Percentiles rank a stretch among this genome's conserved stretches.
Conservation (phyloP, 352 stramenopile species). For the Hyaloperonospora arabidopsidis region DNA sequence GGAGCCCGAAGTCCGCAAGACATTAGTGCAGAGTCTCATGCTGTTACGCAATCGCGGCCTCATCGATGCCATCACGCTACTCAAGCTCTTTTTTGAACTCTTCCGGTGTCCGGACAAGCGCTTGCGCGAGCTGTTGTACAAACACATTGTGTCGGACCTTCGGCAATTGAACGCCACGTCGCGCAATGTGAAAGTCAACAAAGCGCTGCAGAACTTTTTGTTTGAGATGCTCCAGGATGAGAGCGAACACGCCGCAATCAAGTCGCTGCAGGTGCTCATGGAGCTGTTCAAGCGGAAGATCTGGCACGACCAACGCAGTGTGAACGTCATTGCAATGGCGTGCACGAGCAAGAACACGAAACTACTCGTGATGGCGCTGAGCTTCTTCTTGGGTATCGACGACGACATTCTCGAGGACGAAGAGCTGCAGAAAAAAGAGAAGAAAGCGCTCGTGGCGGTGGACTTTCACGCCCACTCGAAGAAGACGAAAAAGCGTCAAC, state of each 20-base stretch:
- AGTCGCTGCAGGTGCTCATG: conserved; percentile 88
- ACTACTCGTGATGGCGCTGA: conserved; percentile 86
- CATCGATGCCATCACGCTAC: conserved; percentile 85
- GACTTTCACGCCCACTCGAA: conserved; percentile 94
- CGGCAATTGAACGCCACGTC: conserved; percentile 75
- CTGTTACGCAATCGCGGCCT: conserved; percentile 94
- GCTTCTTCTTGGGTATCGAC: conserved; percentile 98
- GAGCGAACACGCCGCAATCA: conserved; percentile 77
- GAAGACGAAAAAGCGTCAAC: conserved; percentile 90
- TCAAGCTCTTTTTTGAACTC: conserved; percentile 96
- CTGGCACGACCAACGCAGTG: conserved; percentile 94
- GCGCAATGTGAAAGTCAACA: conserved; percentile 95
- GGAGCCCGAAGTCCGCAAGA: conserved; percentile 87
- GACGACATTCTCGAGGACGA: conserved; percentile 95
- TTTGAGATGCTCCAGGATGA: conserved; percentile 91
- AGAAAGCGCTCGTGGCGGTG: conserved; percentile 76
- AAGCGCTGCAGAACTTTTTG: conserved; percentile 91
- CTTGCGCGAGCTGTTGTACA: conserved; percentile 91
- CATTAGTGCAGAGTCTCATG: conserved; percentile 93
- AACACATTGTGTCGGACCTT: conserved; percentile 95
- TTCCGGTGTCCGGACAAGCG: conserved; percentile 94
- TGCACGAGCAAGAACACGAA: conserved; percentile 84
- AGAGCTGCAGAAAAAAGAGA: conserved; percentile 86
- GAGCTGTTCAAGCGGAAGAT: conserved; percentile 95
- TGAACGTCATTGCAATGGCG: conserved; percentile 94